A percentile compares a stretch with the other conserved stretches of the same genome.
These are phyloP conservation scores for Rhodamnia argentea DNA, from an alignment of 345 rosid species.

Conservation along the genomic window DNA sequence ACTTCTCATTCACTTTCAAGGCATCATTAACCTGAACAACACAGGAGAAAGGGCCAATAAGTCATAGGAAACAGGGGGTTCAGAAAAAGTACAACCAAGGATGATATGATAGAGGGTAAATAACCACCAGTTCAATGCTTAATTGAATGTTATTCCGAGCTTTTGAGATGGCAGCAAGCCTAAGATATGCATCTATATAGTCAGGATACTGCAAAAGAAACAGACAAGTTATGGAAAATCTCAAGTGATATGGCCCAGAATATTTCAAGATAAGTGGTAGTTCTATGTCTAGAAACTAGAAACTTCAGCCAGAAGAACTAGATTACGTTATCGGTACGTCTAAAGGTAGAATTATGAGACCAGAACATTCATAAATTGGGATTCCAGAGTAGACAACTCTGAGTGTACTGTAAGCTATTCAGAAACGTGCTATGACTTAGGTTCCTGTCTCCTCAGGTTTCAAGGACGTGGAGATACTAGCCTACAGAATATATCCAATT, in stretches of 20 bases:
- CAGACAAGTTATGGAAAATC: background rate
- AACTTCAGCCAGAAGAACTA: background rate
- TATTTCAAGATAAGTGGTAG: background rate
- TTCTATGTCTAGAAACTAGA: background rate
- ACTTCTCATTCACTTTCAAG: constrained; percentile 75
- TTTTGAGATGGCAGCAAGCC: constrained; percentile 92
- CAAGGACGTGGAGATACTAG: background rate
- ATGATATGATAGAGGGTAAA: background rate
- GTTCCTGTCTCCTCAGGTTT: background rate
- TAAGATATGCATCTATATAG: constrained; percentile 83
- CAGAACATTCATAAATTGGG: background rate
- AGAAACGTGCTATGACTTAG: background rate
- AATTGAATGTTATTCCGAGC: constrained; percentile 77
- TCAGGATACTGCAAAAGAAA: constrained; percentile 63
- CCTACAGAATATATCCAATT: background rate
- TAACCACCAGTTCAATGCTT: constrained; percentile 88
- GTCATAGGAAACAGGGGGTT: constrained; percentile 2
- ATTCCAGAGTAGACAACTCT: background rate
- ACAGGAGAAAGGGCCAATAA: background rate
- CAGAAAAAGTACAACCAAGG: background rate
- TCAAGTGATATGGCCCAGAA: background rate
- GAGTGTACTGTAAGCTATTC: background rate
- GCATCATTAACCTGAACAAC: constrained; percentile 70
- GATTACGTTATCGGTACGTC: background rate
- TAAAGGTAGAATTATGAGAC: background rate